These are phyloP conservation scores for Stachybotrys chlorohalonatus DNA, from an alignment of 2,329 filamentous ascomycete genomes.

Conservation along the genomic window DNA sequence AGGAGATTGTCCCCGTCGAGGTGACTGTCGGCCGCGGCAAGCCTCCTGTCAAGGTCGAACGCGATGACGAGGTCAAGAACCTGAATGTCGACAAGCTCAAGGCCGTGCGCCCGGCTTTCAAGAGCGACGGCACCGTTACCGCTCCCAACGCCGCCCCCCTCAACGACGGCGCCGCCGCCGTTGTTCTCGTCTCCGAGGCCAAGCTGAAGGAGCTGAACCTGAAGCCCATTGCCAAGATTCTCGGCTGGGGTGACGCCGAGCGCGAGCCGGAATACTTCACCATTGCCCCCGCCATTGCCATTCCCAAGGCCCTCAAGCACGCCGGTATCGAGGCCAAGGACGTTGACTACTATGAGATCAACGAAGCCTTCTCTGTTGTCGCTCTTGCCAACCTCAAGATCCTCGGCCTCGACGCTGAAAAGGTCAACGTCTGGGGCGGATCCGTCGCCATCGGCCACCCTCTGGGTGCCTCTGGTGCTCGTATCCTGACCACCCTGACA, in stretches of 20 bases:
- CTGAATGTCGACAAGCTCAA: constrained; percentile 77
- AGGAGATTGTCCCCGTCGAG: constrained; percentile 84
- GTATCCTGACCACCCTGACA: constrained; percentile 84
- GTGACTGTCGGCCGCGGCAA: constrained; percentile 85
- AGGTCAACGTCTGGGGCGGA: constrained; percentile 92
- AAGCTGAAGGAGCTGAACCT: constrained; percentile 88
- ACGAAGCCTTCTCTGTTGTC: constrained; percentile 97
- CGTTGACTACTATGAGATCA: constrained; percentile 95
- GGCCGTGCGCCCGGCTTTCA: constrained; percentile 75
- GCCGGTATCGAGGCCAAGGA: constrained; percentile 69
- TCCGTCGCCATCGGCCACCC: constrained; percentile 94
- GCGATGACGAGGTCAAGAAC: constrained; percentile 96
- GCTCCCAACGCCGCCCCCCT: constrained; percentile 94
- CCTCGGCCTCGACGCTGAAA: constrained; percentile 67
- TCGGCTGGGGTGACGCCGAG: constrained; percentile 93
- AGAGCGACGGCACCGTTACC: constrained; percentile 80
- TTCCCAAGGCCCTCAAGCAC: constrained; percentile 96
- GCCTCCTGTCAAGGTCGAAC: constrained; percentile 68
- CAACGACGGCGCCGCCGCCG: constrained; percentile 86
- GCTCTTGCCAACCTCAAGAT: constrained; percentile 95
- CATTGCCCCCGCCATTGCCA: constrained; percentile 82
- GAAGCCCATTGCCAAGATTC: constrained; percentile 91
- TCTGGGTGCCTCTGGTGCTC: constrained; percentile 84
- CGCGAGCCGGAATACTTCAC: constrained; percentile 93
- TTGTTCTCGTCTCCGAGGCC: constrained; percentile 88